Evolutionary conservation across 305 asterid species (phyloP), one percentile per base, ranked within the genome.

Genomic region (Fraxinus latifolia): DNA sequence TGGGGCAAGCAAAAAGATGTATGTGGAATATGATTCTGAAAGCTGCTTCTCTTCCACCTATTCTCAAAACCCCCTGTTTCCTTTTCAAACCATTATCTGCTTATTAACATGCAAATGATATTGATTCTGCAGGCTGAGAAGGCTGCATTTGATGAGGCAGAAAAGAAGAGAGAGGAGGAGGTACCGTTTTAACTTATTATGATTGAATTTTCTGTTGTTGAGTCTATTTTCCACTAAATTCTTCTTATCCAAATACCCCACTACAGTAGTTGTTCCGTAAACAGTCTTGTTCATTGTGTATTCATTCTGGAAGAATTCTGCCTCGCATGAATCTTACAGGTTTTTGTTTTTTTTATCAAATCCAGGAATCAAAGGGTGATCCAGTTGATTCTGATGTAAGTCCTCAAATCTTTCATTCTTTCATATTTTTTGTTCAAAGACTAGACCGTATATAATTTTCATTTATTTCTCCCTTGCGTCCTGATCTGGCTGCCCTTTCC

Each of bases 1-100:
- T 95, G 99, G 99, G 97, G 92, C 79, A 94, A 93, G 77, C 97
- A 89, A 32, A 95, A 94, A 90, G 99, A 95, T 88, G 99, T 95
- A 91, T 74, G 98, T 76, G 50, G 36, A 32, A 31, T 79, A 14
- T 80, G 80, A 19, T 50, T 77, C 60, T 6, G 1, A 14, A 15
- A 55, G 12, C 25, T 15, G 15, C 70, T 72, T 39, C 21, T 32
- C 70, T 72, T 80, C 70, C 50, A 32, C 31, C n/a, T 70, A 67
- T 67, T 34, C 33, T 21, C 19, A 2, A n/a, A 31, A 37, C 27
- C 0, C 74, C 25, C 39, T 65, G 32, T 53, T n/a, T 34, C 17
- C 53, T 42, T 14, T 29, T 42, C 53, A 29, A 32, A 29, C n/a
- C 14, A 23, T 47, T 7, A 23, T 42, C 62, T 70, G 34, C 23